Conservation (phyloP, 441 rosid species). For the Jatropha multifida region DNA sequence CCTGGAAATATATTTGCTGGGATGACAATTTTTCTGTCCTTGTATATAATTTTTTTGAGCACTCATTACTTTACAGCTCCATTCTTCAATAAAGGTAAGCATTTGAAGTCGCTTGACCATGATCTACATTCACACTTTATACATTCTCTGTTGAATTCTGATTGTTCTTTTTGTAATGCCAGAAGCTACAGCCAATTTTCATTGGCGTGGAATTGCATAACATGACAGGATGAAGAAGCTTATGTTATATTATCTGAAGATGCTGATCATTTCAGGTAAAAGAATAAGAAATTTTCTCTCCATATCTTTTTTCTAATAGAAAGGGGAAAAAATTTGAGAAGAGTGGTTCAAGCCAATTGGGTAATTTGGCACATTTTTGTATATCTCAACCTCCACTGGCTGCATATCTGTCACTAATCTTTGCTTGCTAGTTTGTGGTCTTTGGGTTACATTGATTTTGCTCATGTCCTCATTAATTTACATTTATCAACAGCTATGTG, state of each 20-base stretch:
- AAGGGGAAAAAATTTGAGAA: background rate
- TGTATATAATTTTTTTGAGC: constrained; percentile 15
- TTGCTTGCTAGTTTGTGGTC: background rate
- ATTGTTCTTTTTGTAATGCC: background rate
- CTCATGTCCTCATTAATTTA: background rate
- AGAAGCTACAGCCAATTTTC: background rate
- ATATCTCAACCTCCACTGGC: background rate
- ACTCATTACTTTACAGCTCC: constrained; percentile 5
- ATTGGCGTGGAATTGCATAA: background rate
- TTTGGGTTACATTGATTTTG: background rate
- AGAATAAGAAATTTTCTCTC: too few species aligned
- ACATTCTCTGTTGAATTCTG: background rate
- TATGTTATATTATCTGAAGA: background rate
- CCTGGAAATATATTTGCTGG: background rate
- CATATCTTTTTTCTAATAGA: too few species aligned
- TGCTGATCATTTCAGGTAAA: constrained; percentile 11
- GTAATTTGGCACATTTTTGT: too few species aligned
- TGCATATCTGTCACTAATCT: background rate
- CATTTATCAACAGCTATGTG: background rate
- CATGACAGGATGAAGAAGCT: background rate
- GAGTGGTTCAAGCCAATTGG: background rate
- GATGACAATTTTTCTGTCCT: constrained; percentile 9
- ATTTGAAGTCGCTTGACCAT: constrained; percentile 13
- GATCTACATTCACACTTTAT: background rate
- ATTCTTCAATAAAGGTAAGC: constrained; percentile 24